phyloP scores from a whole-genome alignment of 2,329 filamentous ascomycete genomes.

The Fonsecaea pedrosoi region DNA sequence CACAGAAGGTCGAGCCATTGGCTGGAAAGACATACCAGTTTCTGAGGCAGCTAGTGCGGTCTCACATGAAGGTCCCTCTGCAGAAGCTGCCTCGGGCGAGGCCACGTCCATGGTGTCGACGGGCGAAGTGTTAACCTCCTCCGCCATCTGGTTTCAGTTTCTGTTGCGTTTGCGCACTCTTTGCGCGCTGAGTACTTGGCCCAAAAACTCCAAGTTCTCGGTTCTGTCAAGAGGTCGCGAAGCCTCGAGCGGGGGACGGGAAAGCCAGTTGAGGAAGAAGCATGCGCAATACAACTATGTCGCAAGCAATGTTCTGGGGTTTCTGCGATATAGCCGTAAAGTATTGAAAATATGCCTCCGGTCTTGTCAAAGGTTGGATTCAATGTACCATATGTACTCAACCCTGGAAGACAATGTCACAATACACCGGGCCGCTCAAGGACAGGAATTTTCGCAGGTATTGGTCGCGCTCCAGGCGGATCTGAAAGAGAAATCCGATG shows the following conservation, averaged over 20 bases:
- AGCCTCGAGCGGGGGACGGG: not conserved
- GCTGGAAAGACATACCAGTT: slow-evolving; percentile 24
- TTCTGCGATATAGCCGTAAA: not conserved
- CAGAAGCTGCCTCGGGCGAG: slow-evolving; percentile 13
- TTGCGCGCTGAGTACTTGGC: not conserved
- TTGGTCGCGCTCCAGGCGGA: slow-evolving; percentile 4
- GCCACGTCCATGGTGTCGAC: slow-evolving; percentile 14
- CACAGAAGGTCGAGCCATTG: not conserved
- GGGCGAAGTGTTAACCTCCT: not conserved
- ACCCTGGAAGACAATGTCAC: not conserved
- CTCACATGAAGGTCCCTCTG: slow-evolving; percentile 17
- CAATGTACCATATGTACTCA: slow-evolving; percentile 9
- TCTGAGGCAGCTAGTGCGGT: slow-evolving; percentile 14
- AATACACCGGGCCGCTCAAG: not conserved
- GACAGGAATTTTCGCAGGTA: not conserved
- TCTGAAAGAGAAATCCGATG: slow-evolving; percentile 3
- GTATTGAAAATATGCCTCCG: not conserved
- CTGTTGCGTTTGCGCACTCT: not conserved
- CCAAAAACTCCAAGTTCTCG: not conserved
- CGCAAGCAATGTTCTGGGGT: not conserved
- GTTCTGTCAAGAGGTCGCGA: not conserved
- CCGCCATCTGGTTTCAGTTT: not conserved
- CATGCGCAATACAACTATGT: not conserved
- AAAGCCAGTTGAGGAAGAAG: not conserved
- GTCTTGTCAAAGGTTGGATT: not conserved